A percentile compares a stretch with the other conserved stretches of the same genome.
Conservation (phyloP, 495 filamentous ascomycete genomes). For the Cetradonia linearis region DNA sequence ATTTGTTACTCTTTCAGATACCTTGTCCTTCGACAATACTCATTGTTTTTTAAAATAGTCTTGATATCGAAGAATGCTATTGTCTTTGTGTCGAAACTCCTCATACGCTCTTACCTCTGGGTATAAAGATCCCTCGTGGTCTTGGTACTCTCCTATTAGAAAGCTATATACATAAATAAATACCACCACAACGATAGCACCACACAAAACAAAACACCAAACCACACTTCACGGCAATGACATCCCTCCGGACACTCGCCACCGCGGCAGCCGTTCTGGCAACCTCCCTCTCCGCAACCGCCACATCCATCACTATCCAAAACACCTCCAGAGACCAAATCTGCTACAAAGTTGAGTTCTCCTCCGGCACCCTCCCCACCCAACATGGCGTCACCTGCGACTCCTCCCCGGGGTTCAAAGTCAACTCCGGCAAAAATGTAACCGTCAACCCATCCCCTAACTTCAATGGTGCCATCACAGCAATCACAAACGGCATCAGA, state of each 20-base stretch:
- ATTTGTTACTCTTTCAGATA: not conserved
- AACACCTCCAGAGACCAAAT: conserved; percentile 9
- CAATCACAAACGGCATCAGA: not conserved
- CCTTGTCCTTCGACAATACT: not conserved
- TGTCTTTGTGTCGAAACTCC: not conserved
- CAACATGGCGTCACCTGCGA: not conserved
- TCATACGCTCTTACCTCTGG: not conserved
- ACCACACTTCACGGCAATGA: not conserved
- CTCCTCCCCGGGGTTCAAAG: not conserved
- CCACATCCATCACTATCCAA: conserved; percentile 9
- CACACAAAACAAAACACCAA: not conserved
- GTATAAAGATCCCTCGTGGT: not conserved
- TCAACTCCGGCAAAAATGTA: conserved; percentile 10
- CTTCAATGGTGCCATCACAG: conserved; percentile 20
- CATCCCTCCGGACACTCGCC: not conserved
- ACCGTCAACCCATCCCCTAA: not conserved
- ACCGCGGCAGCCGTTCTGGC: not conserved
- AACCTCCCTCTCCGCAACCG: not conserved
- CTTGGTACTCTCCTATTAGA: not conserved
- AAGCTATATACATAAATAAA: not conserved
- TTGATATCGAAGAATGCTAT: not conserved
- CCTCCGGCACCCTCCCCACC: conserved; percentile 12
- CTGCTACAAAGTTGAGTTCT: conserved; percentile 18
- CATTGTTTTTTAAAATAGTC: not conserved
- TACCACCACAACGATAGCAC: not conserved